Conservation (phyloP, 345 rosid species). For the Eutrema yunnanense region DNA sequence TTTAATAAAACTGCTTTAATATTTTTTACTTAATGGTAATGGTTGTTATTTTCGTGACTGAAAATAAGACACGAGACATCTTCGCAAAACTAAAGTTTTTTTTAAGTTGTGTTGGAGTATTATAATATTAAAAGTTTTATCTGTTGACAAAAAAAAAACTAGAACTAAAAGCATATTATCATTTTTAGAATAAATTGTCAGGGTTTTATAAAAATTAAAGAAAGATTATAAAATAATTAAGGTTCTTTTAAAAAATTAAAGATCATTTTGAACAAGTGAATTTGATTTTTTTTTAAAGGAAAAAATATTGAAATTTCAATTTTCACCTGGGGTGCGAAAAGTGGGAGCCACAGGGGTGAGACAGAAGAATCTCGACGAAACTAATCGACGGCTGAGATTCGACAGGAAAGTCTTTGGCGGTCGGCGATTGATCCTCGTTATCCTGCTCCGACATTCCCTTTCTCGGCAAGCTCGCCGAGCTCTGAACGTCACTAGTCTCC, state of each 20-base stretch:
- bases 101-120: too few species aligned
- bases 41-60: too few species aligned
- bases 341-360: slow-evolving; percentile 40
- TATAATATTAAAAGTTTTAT: too few species aligned
- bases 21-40: too few species aligned
- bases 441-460: neutral
- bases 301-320: neutral
- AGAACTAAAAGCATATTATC: neutral
- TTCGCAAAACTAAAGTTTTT: too few species aligned
- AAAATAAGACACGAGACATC: too few species aligned
- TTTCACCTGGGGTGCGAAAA: slow-evolving; percentile 65
- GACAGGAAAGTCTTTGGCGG: neutral
- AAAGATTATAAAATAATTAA: neutral
- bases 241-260: neutral
- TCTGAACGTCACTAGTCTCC: slow-evolving; percentile 51
- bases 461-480: slow-evolving; percentile 46
- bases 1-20: neutral
- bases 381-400: slow-evolving; percentile 49
- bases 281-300: neutral
- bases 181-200: neutral
- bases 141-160: too few species aligned
- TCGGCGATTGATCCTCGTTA: slow-evolving; percentile 31
- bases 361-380: slow-evolving; percentile 39
- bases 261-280: too few species aligned
- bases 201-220: neutral